These are phyloP conservation scores for Microbotryomycetes sp. DNA, from an alignment of 1,284 basidiomycete genomes.

Conservation along the genomic window DNA sequence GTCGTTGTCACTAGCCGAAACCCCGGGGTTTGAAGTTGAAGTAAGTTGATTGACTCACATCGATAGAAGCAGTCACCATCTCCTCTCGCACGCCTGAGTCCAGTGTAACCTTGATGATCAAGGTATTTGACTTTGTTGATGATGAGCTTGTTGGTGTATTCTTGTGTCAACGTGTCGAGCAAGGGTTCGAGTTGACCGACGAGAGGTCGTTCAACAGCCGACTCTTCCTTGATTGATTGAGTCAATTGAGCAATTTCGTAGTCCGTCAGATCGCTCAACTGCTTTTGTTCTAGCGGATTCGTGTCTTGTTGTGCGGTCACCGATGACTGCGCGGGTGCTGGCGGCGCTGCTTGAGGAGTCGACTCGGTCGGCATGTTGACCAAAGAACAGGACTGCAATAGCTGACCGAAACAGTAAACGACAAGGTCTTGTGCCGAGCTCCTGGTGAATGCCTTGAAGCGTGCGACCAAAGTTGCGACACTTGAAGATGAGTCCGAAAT, in stretches of 20 bases:
- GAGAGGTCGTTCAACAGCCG: constrained; percentile 35
- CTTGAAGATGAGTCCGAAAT: no score
- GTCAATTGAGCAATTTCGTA: constrained; percentile 25
- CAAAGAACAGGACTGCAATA: no score
- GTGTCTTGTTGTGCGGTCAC: no score
- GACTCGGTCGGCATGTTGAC: no score
- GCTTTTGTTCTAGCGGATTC: neutral
- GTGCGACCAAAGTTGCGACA: no score
- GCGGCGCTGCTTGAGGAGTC: no score
- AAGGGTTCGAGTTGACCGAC: constrained; percentile 44
- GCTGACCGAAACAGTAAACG: no score
- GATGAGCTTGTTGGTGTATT: constrained; percentile 59
- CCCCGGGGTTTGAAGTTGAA: no score
- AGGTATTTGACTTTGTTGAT: constrained; percentile 59
- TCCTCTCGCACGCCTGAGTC: constrained; percentile 63
- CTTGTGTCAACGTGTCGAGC: constrained; percentile 44
- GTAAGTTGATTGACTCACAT: constrained; percentile 48
- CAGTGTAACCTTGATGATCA: constrained; percentile 54
- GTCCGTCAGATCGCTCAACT: constrained; percentile 25
- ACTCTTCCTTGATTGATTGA: constrained; percentile 10
- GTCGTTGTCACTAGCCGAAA: no score
- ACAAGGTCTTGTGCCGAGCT: no score
- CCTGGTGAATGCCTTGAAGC: no score
- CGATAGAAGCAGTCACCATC: constrained; percentile 71
- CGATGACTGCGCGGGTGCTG: no score